Conservation (phyloP, 164 flowering plant species). For the Malania oleifera region DNA sequence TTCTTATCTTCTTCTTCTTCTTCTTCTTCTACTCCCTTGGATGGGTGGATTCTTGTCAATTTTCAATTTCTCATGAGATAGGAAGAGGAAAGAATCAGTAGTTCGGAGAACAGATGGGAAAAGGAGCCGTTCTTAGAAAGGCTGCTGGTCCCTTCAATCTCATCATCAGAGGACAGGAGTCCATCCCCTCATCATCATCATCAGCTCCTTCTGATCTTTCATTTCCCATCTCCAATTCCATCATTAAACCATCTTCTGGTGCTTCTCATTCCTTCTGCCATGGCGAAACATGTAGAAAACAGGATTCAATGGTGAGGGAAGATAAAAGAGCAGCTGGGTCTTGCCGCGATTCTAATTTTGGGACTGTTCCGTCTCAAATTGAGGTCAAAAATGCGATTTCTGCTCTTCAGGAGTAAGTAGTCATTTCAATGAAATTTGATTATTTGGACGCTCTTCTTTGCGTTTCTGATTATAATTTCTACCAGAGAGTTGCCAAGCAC, state of each 20-base stretch:
- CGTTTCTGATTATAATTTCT: neutral
- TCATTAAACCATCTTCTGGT: neutral
- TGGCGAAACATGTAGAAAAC: neutral
- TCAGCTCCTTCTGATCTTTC: slow-evolving; percentile 8
- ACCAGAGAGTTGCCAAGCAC: too few relatives aligned
- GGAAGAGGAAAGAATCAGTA: too few relatives aligned
- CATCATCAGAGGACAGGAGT: too few relatives aligned
- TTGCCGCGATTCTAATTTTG: slow-evolving; percentile 7
- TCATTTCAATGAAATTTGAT: neutral
- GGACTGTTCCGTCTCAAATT: slow-evolving; percentile 24
- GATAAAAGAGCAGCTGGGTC: slow-evolving; percentile 3
- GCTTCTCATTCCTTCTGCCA: slow-evolving; percentile 1
- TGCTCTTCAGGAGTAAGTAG: slow-evolving; percentile 25
- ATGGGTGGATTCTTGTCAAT: too few relatives aligned
- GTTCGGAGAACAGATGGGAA: too few relatives aligned
- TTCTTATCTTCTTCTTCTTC: too few relatives aligned
- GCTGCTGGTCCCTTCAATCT: too few relatives aligned
- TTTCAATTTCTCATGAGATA: too few relatives aligned
- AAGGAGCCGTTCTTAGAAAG: too few relatives aligned
- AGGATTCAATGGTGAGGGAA: slow-evolving; percentile 2
- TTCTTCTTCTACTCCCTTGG: too few relatives aligned
- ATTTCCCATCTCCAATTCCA: neutral
- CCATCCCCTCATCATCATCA: slow-evolving; percentile 1
- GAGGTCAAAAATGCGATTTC: slow-evolving; percentile 29
- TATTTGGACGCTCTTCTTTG: neutral